Base-by-base conservation (phyloP, 352 stramenopile species). In the Albugo laibachii region DNA sequence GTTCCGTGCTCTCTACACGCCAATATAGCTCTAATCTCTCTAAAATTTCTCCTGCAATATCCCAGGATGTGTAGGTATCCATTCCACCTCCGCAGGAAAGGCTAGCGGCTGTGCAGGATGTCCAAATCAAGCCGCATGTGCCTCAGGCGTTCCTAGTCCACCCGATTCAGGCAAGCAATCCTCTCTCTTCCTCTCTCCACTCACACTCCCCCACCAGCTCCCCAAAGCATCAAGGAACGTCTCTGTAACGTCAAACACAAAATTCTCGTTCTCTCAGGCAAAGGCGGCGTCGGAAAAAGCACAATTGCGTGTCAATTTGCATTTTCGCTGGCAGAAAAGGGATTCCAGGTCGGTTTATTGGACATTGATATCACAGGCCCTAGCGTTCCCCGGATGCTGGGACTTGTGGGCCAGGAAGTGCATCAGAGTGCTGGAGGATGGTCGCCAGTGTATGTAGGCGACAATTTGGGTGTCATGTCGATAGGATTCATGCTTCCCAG, bases 291-390 rank as follows among this genome's bases (percentile, higher is more conserved):
- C 4, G 96, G 96, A 34, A 99, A 99, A 72, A 97, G 80, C 39
- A 99, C 95, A 0, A 73, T 99, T n/a, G 86, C 92, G 13, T 96
- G 91, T 45, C 95, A 99, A 63, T 62, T 99, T 13, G 93, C 94
- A 13, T 98, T 98, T 59, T 83, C 87, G 0, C 67, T 99, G 13
- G 92, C 94, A 0, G 62, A 71, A 11, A 74, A 95, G 50, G 95
- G 94, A 15, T 95, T 92, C 56, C 86, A 96, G 47, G 82, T 94
- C n/a, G 96, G 96, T 10, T 70, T 99, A 15, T 60, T 99, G 24
- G 96, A 99, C 62, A 85, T 99, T 13, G 96, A 99, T 62, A 98
- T 99, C 42, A 99, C 95, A 47, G 96, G 96, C 5, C 96, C 96
- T 0, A 98, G 88, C 46, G 93, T 98, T 20, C 95, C 96, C 10